A percentile compares a stretch with the other conserved stretches of the same genome.
These are phyloP conservation scores for Termitomyces sp. DNA, from an alignment of 768 basidiomycete species.

Conservation along the genomic window DNA sequence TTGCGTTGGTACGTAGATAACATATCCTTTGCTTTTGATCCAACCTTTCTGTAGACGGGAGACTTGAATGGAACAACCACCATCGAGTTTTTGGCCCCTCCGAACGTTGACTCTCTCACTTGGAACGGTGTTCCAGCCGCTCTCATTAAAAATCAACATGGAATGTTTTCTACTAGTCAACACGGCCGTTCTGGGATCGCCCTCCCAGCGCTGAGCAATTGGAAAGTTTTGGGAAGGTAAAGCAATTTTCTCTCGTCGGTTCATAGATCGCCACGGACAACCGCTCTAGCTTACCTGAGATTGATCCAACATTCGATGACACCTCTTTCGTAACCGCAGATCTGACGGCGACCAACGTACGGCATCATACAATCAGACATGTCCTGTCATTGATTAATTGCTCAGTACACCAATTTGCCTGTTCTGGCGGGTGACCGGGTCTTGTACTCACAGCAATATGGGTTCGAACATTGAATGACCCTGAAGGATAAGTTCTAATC, in stretches of 20 bases:
- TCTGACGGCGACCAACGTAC: conserved; percentile 42
- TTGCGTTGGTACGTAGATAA: conserved; percentile 26
- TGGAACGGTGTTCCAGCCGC: conserved; percentile 36
- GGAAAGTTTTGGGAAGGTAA: conserved; percentile 48
- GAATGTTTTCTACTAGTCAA: conserved; percentile 26
- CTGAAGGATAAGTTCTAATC: not conserved
- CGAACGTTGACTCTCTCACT: conserved; percentile 26
- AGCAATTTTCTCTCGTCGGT: not conserved
- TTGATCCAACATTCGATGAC: conserved; percentile 43
- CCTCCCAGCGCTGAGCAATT: conserved; percentile 34
- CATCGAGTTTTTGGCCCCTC: conserved; percentile 40
- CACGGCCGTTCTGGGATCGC: conserved; percentile 12
- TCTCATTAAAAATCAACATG: conserved; percentile 22
- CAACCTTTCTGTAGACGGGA: conserved; percentile 30
- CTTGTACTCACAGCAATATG: conserved; percentile 51
- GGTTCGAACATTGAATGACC: conserved; percentile 30
- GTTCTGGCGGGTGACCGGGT: conserved; percentile 38
- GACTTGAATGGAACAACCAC: conserved; percentile 47
- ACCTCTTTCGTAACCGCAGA: conserved; percentile 39
- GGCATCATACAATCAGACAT: conserved; percentile 4
- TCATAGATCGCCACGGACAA: not conserved
- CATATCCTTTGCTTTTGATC: not conserved
- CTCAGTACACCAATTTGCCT: conserved; percentile 47
- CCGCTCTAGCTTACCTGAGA: conserved; percentile 43
- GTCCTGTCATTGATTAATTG: not conserved